A percentile compares a stretch with the other conserved stretches of the same genome.
Conservation (phyloP, 768 basidiomycete species). For the Daedalea quercina region DNA sequence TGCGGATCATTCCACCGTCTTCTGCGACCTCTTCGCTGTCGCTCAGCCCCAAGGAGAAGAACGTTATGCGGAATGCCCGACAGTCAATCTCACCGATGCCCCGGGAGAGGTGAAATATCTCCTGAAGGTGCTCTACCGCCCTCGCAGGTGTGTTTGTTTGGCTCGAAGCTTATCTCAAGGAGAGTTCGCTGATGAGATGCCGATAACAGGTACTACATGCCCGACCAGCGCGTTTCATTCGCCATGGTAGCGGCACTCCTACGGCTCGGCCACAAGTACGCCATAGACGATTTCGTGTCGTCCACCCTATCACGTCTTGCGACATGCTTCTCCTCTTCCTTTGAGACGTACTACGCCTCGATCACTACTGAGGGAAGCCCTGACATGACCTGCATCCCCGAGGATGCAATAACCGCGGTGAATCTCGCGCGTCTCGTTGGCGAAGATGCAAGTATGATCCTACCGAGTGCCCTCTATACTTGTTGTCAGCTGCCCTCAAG, state of each 20-base stretch:
- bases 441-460: slow-evolving; percentile 6
- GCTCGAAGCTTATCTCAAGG: neutral
- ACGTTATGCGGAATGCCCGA: slow-evolving; percentile 5
- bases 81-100: slow-evolving; percentile 7
- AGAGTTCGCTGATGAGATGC: neutral
- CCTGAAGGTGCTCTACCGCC: slow-evolving; percentile 5
- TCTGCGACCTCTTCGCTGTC: slow-evolving; percentile 9
- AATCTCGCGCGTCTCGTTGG: slow-evolving; percentile 15
- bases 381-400: neutral
- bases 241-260: slow-evolving; percentile 13
- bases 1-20: slow-evolving; percentile 8
- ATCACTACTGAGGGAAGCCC: neutral
- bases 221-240: slow-evolving; percentile 6
- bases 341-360: neutral
- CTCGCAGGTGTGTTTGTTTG: neutral
- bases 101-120: neutral
- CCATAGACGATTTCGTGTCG: slow-evolving; percentile 11
- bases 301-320: slow-evolving; percentile 13
- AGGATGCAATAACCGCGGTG: slow-evolving; percentile 12
- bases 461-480: slow-evolving; percentile 15
- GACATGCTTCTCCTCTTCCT: slow-evolving; percentile 5
- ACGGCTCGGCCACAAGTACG: slow-evolving; percentile 18
- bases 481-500: slow-evolving; percentile 11
- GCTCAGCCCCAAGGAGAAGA: slow-evolving; percentile 2
- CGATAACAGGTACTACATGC: slow-evolving; percentile 8